A percentile compares a stretch with the other conserved stretches of the same genome.
phyloP scores from a whole-genome alignment of 169 alveolate genomes.

The Cryptosporidium ryanae region DNA sequence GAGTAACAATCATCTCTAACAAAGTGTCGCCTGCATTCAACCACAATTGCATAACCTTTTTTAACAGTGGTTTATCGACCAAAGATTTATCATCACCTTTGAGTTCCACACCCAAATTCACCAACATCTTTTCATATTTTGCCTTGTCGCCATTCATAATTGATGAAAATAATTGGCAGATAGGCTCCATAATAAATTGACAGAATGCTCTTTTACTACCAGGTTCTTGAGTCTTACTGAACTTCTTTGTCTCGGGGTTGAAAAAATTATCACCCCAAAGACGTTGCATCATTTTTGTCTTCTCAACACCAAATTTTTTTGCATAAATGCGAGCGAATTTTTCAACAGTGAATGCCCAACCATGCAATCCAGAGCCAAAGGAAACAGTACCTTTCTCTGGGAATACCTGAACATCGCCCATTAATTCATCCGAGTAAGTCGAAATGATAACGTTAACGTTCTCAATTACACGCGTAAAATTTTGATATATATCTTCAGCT shows the following conservation, averaged over 20 bases:
- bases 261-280: constrained; percentile 99
- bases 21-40: constrained; percentile 99
- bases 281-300: constrained; percentile 95
- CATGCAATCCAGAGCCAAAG: constrained; percentile 98
- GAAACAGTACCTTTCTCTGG: constrained; percentile 98
- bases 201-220: constrained; percentile 95
- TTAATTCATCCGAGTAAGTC: constrained; percentile 94
- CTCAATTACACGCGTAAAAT: constrained; percentile 96
- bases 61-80: constrained; percentile 95
- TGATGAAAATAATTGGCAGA: constrained; percentile 92
- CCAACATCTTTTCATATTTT: constrained; percentile 92
- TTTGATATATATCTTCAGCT: constrained; percentile 97
- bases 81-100: constrained; percentile 95
- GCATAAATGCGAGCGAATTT: constrained; percentile 96
- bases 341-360: constrained; percentile 99
- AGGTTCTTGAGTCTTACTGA: constrained; percentile 89
- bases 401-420: constrained; percentile 96
- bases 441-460: constrained; percentile 97
- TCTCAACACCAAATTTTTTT: constrained; percentile 94
- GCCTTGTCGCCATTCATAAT: constrained; percentile 93
- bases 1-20: constrained; percentile 97
- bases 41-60: constrained; percentile 99
- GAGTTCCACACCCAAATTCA: constrained; percentile 91
- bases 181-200: constrained; percentile 98
- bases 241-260: constrained; percentile 94